Evolutionary conservation across 2,329 filamentous ascomycete species (phyloP).

Genomic region (Arthrobotrys entomopaga): DNA sequence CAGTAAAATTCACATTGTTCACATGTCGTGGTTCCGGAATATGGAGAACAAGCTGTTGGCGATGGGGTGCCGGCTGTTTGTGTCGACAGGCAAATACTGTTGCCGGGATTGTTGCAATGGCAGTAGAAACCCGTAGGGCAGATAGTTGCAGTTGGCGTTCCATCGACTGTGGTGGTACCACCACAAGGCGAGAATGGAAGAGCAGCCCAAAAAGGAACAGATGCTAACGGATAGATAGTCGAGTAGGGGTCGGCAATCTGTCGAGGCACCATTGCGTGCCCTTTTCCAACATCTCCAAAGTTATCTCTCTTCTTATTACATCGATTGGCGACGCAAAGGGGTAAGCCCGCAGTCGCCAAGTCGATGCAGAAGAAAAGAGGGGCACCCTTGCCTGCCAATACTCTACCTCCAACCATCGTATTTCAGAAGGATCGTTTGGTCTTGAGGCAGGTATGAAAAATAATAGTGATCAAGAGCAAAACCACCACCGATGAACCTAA

Average conservation of each 20-base stretch:
- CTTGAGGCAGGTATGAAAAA: conserved; percentile 19
- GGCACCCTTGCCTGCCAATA: conserved; percentile 26
- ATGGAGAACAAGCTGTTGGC: conserved; percentile 44
- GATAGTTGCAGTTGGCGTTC: conserved; percentile 41
- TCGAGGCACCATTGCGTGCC: conserved; percentile 30
- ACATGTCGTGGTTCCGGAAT: conserved; percentile 24
- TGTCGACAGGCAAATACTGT: conserved; percentile 41
- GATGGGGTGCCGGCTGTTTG: conserved; percentile 17
- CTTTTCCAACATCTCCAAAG: conserved; percentile 45
- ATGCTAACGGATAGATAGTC: conserved; percentile 50
- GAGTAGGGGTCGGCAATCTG: conserved; percentile 44
- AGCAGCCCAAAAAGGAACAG: conserved; percentile 47
- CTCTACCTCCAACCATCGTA: conserved; percentile 35
- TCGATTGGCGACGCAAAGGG: conserved; percentile 51
- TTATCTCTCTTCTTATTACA: conserved; percentile 51
- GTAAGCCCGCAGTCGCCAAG: conserved; percentile 22
- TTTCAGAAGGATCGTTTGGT: background rate
- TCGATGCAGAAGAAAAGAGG: conserved; percentile 27
- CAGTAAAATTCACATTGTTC: conserved; percentile 51
- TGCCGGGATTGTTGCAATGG: conserved; percentile 31
- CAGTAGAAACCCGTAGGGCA: conserved; percentile 46
- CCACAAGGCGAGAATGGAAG: conserved; percentile 44
- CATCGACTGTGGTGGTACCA: conserved; percentile 17
- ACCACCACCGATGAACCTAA: conserved; percentile 41
- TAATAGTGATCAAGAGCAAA: conserved; percentile 30